phyloP scores from a whole-genome alignment of 768 basidiomycete species.

The Hygrophorus russula region DNA sequence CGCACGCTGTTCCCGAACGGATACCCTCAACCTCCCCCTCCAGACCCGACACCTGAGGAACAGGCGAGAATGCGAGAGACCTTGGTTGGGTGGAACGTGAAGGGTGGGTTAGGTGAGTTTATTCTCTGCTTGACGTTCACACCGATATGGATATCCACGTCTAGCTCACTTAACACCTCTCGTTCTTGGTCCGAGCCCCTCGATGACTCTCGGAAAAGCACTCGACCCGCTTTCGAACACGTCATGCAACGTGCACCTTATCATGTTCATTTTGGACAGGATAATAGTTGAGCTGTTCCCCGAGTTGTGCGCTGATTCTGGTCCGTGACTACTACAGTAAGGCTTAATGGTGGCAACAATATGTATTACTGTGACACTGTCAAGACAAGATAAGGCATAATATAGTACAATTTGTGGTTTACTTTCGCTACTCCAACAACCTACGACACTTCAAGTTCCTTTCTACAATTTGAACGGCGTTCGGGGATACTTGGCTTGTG shows the following conservation, averaged over 20 bases:
- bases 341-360: background rate
- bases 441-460: background rate
- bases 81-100: slow-evolving; percentile 27
- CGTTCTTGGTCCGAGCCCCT: slow-evolving; percentile 44
- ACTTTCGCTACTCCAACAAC: background rate
- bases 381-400: background rate
- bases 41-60: slow-evolving; percentile 72
- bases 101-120: slow-evolving; percentile 23
- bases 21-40: slow-evolving; percentile 64
- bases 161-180: slow-evolving; percentile 33
- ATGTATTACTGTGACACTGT: background rate
- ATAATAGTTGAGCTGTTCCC: slow-evolving; percentile 67
- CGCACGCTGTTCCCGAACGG: slow-evolving; percentile 81
- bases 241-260: slow-evolving; percentile 71
- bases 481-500: slow-evolving; percentile 45
- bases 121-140: background rate
- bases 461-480: slow-evolving; percentile 46
- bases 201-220: slow-evolving; percentile 35
- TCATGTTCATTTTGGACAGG: slow-evolving; percentile 64
- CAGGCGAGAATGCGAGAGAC: slow-evolving; percentile 44
- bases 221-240: slow-evolving; percentile 51
- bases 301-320: slow-evolving; percentile 32
- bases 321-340: background rate
- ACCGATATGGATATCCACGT: slow-evolving; percentile 1
- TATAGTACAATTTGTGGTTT: background rate